These are phyloP conservation scores for Pterulicium gracile DNA, from an alignment of 1,284 basidiomycete species.

Conservation along the genomic window DNA sequence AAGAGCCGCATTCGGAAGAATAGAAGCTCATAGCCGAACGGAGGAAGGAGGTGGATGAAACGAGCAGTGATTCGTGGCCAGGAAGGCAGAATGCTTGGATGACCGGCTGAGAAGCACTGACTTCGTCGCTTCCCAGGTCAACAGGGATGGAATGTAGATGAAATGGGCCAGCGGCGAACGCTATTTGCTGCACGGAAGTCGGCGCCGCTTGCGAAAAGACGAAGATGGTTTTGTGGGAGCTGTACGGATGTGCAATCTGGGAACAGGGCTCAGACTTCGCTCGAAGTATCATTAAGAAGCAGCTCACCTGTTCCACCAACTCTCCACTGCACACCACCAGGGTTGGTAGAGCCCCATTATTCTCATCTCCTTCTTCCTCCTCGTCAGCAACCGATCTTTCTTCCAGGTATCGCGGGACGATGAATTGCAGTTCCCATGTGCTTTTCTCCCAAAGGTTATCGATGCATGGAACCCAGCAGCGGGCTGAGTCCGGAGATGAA, in stretches of 20 bases:
- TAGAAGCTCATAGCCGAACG: constrained; percentile 90
- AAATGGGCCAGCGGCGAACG: constrained; percentile 94
- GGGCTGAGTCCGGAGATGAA: constrained; percentile 80
- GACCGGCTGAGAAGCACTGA: constrained; percentile 66
- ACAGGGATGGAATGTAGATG: constrained; percentile 66
- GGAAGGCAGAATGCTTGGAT: constrained; percentile 93
- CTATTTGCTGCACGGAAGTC: constrained; percentile 92
- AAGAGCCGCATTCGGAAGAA: constrained; percentile 88
- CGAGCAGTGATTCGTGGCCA: constrained; percentile 66
- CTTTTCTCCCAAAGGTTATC: constrained; percentile 95
- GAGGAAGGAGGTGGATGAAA: constrained; percentile 65
- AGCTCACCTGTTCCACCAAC: constrained; percentile 77
- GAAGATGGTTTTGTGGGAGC: constrained; percentile 91
- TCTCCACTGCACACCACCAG: constrained; percentile 92
- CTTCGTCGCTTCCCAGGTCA: constrained; percentile 45
- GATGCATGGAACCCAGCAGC: constrained; percentile 96
- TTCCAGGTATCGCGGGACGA: constrained; percentile 83
- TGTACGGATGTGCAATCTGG: constrained; percentile 88
- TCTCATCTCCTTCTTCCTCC: constrained; percentile 44
- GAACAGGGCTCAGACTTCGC: too few species aligned
- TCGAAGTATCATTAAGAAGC: constrained; percentile 5
- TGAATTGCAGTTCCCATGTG: constrained; percentile 97
- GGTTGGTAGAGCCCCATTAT: constrained; percentile 43
- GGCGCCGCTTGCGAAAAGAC: constrained; percentile 83
- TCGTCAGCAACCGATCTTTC: constrained; percentile 46